Conservation (phyloP, 371 early-diverging fungal genomes). For the Apophysomyces trapeziformis region DNA sequence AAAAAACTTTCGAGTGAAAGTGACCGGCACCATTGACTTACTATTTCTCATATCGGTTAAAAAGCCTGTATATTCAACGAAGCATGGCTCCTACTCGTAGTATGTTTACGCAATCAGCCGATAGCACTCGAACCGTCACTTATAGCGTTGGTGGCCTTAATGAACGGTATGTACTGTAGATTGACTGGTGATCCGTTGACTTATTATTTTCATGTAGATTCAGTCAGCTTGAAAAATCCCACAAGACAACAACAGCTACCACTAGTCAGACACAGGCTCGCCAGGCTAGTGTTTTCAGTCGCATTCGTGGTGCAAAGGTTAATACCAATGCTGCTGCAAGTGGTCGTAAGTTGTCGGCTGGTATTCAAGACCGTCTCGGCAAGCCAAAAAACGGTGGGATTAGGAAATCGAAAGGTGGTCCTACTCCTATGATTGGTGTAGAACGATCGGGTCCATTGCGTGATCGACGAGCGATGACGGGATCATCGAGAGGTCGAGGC, state of each 20-base stretch:
- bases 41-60: not conserved
- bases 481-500: not conserved
- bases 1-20: no score
- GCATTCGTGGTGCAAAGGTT: conserved; percentile 35
- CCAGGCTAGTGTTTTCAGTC: conserved; percentile 38
- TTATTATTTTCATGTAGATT: conserved; percentile 24
- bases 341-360: conserved; percentile 17
- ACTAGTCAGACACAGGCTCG: not conserved
- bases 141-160: conserved; percentile 44
- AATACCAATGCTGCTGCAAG: conserved; percentile 9
- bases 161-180: conserved; percentile 38
- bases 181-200: no score
- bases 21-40: not conserved
- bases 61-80: not conserved
- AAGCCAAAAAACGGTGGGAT: conserved; percentile 30
- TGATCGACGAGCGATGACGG: conserved; percentile 11
- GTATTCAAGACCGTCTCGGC: conserved; percentile 44
- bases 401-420: conserved; percentile 26
- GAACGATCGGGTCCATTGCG: conserved; percentile 15
- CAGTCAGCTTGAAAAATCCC: conserved; percentile 27
- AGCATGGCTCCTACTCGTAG: conserved; percentile 2
- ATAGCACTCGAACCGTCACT: conserved; percentile 27
- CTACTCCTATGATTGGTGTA: conserved; percentile 24
- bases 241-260: not conserved
- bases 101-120: not conserved